These are phyloP conservation scores for Schizochytrium sp. DNA, from an alignment of 108 stramenopile species.

Conservation along the genomic window DNA sequence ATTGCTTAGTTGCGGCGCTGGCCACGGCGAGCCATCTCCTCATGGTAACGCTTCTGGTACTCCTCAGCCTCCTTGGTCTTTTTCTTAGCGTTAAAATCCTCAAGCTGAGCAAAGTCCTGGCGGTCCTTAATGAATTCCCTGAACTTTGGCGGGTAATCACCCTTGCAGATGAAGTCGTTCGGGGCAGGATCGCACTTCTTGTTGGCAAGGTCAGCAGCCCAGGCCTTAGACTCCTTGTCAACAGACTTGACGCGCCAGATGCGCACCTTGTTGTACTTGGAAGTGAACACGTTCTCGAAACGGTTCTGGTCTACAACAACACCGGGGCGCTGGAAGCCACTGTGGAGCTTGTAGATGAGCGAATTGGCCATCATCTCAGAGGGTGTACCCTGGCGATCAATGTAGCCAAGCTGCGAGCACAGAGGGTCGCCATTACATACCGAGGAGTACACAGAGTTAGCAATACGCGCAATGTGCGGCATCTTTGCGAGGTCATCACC, in stretches of 20 bases:
- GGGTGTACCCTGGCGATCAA: slow-evolving; percentile 86
- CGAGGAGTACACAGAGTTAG: slow-evolving; percentile 95
- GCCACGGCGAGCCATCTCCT: slow-evolving; percentile 74
- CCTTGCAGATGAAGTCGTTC: slow-evolving; percentile 87
- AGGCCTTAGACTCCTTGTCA: slow-evolving; percentile 82
- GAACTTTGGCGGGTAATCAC: slow-evolving; percentile 88
- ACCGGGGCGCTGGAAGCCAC: slow-evolving; percentile 80
- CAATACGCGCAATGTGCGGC: slow-evolving; percentile 94
- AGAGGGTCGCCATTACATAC: slow-evolving; percentile 93
- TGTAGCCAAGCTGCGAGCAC: slow-evolving; percentile 85
- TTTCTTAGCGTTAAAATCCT: slow-evolving; percentile 87
- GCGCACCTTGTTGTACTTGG: slow-evolving; percentile 96
- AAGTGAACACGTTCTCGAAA: slow-evolving; percentile 86
- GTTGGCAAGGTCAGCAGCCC: slow-evolving; percentile 82
- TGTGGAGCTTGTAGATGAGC: slow-evolving; percentile 91
- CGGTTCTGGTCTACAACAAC: slow-evolving; percentile 80
- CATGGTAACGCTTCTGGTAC: slow-evolving; percentile 88
- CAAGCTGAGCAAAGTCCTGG: slow-evolving; percentile 89
- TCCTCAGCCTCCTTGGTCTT: slow-evolving; percentile 82
- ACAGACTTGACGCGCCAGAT: slow-evolving; percentile 92
- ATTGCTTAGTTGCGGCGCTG: not conserved
- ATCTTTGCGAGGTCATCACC: slow-evolving; percentile 96
- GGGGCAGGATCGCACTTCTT: slow-evolving; percentile 85
- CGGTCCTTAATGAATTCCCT: slow-evolving; percentile 79
- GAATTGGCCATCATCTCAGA: slow-evolving; percentile 90